Base-by-base conservation (phyloP, 1,284 basidiomycete genomes). In the Papiliotrema nemorosa region DNA sequence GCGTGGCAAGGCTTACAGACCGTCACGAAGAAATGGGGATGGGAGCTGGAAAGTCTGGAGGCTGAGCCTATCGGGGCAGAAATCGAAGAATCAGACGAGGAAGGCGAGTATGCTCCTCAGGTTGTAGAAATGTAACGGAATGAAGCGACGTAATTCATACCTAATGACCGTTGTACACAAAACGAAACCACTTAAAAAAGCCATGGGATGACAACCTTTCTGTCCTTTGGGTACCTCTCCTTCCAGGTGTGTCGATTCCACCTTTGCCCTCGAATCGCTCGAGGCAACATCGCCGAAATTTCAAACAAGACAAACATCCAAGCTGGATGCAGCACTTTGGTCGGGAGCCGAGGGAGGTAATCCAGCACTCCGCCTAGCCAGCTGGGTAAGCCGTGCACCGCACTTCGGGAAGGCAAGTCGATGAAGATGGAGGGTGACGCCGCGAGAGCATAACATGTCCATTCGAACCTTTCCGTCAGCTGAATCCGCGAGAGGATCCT, bases 211-310 rank as follows among this genome's bases (percentile, higher is more conserved):
- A 85, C 79, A 2, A 79, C 81, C 61, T 79, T 84, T 50, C 87
- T 77, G 4, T 82, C 77, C 44, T 76, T 77, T 0, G 87, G 86
- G 64, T 87, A 90, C 27, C 81, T 78, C 1, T 78, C 55, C n/a
- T 59, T 78, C 67, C 93, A 91, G 42, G 80, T 84, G 47, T 75
- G 57, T 39, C 79, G 80, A 71, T 93, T 92, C 90, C 90, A 93
- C 55, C 63, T 64, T 64, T 93, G 90, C 3, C 87, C 88, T 48
- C 81, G 82, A 52, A 84, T 79, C 3, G 90, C 90, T 24, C 90
- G 76, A 0, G 88, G 86, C 5, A 86, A 64, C 90, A 93, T 92
- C 29, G 82, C 51, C 22, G 81, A 73, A 2, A 93, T 58, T 64
- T 90, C 87, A 3, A 81, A 76, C 5, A 85, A 50, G 26, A 90